Evolutionary conservation across 176 grass and related monocot species (phyloP), one percentile per base, ranked within the genome.

Genomic region (Carex cristatella): DNA sequence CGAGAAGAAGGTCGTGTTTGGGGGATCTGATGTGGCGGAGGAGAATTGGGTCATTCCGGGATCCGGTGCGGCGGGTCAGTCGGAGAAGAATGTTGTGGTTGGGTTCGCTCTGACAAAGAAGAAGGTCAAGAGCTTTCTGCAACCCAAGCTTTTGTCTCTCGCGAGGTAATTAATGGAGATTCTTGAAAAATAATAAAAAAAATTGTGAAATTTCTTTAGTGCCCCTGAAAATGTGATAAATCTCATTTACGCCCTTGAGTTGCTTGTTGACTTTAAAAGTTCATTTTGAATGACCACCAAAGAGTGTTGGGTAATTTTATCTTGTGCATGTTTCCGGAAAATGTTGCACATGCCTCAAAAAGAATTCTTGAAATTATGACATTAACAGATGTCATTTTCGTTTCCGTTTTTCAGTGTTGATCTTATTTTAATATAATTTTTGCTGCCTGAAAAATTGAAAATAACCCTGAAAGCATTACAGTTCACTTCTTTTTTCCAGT

Each of bases 51-150:
- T 68, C 46, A 15, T 83, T 53, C 15, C 18, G 2, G 70, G 69
- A 46, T 61, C 31, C 40, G 70, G 44, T 51, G 72, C 70, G 86
- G 69, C 74, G 16, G 62, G 65, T 2, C 79, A 84, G 53, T 53
- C 19, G 70, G 84, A 81, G 80, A 87, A 89, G 68, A 86, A 23
- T 65, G 69, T 98, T 1, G 87, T 98, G 66, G 95, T 98, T 23
- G 95, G 93, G 18, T 98, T 89, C 76, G 95, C 95, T 48, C 91
- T 98, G 79, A 95, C 95, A 10, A 91, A 92, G 88, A 98, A 98
- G 89, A 98, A 98, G 83, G 93, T 94, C 53, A 93, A 93, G 88
- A 98, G 93, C 88, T 98, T 98, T 89, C 87, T 98, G 49, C 91
- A 95, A 87, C 95, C 95, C 72, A 93, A 89, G 69, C 89, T 98